phyloP scores from a whole-genome alignment of 352 stramenopile genomes.

The Phytophthora ohioensis region DNA sequence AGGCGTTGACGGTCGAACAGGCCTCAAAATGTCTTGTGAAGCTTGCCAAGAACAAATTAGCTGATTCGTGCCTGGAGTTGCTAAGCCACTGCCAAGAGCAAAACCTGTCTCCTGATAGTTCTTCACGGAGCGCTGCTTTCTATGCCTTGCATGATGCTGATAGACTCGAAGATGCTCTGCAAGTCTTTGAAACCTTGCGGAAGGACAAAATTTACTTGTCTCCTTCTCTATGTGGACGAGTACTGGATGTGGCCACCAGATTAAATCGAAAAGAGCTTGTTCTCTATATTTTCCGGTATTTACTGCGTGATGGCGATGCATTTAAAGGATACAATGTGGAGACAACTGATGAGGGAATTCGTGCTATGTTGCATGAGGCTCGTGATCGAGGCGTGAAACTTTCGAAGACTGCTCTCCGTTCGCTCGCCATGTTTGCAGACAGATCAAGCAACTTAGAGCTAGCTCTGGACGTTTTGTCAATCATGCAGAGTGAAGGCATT shows the following conservation, averaged over 20 bases:
- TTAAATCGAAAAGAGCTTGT: background rate
- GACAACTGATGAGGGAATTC: background rate
- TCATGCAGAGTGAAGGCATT: background rate
- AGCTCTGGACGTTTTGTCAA: background rate
- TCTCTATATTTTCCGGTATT: background rate
- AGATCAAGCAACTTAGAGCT: background rate
- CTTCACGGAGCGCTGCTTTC: too few relatives aligned
- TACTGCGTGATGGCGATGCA: background rate
- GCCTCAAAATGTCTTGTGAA: too few relatives aligned
- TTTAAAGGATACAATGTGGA: background rate
- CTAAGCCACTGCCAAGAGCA: too few relatives aligned
- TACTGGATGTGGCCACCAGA: background rate
- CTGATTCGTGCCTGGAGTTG: too few relatives aligned
- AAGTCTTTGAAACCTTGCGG: too few relatives aligned
- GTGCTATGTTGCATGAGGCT: background rate
- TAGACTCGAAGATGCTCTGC: too few relatives aligned
- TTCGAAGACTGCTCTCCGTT: background rate
- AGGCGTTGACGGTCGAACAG: background rate
- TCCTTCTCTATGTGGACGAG: background rate
- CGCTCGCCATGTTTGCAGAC: background rate
- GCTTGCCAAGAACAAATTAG: too few relatives aligned
- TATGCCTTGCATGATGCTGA: too few relatives aligned
- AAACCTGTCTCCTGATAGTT: background rate
- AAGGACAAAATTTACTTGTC: too few relatives aligned
- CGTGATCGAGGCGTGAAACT: background rate